These are phyloP conservation scores for Phytophthora citrophthora DNA, from an alignment of 352 stramenopile species.

Conservation along the genomic window DNA sequence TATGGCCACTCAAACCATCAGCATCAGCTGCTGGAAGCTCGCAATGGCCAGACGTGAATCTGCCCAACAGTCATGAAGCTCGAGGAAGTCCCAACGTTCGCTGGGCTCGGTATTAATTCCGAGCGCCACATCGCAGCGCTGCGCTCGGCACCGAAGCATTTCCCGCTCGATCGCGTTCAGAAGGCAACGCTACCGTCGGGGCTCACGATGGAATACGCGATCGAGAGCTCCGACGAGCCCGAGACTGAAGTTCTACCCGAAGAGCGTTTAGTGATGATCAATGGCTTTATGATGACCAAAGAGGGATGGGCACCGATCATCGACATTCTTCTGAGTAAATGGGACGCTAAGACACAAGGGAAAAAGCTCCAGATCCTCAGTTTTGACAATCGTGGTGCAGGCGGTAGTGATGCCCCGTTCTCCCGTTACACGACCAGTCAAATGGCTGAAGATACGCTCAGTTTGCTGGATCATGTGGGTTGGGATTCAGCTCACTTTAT, in stretches of 20 bases:
- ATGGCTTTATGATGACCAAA: slow-evolving; percentile 51
- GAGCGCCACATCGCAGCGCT: slow-evolving; percentile 45
- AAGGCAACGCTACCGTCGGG: slow-evolving; percentile 30
- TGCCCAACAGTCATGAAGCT: slow-evolving; percentile 21
- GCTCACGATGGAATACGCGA: slow-evolving; percentile 41
- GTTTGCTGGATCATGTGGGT: slow-evolving; percentile 46
- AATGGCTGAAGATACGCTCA: slow-evolving; percentile 56
- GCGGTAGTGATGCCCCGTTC: slow-evolving; percentile 43
- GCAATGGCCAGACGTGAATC: background rate
- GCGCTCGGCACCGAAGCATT: slow-evolving; percentile 37
- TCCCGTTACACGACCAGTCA: slow-evolving; percentile 52
- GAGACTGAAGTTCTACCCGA: slow-evolving; percentile 27
- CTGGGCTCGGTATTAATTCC: slow-evolving; percentile 27
- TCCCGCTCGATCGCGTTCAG: slow-evolving; percentile 29
- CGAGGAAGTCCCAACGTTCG: slow-evolving; percentile 24
- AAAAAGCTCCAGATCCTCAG: slow-evolving; percentile 44
- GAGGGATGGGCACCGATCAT: slow-evolving; percentile 49
- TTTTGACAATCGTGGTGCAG: slow-evolving; percentile 57
- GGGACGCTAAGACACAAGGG: slow-evolving; percentile 20
- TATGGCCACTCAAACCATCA: slow-evolving; percentile 3
- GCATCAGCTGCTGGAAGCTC: background rate
- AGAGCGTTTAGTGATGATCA: slow-evolving; percentile 52
- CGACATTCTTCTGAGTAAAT: slow-evolving; percentile 42
- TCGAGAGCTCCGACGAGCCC: slow-evolving; percentile 16
- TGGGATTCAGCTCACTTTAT: slow-evolving; percentile 49